These are phyloP conservation scores for Talaromyces sp. DNA, from an alignment of 2,329 filamentous ascomycete genomes.

Conservation along the genomic window DNA sequence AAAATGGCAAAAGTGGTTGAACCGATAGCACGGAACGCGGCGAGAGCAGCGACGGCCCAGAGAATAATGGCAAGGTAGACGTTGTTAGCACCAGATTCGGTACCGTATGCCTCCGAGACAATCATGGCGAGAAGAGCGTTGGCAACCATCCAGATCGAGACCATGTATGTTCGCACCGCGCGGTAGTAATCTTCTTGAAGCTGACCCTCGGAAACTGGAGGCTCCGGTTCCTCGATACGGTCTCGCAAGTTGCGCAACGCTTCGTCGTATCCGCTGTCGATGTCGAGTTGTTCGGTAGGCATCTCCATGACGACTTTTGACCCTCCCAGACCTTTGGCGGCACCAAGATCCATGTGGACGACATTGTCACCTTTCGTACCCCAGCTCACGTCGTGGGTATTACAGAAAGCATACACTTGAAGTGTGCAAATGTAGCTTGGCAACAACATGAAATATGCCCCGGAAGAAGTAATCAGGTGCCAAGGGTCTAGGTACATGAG, in stretches of 20 bases:
- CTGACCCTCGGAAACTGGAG: conserved; percentile 68
- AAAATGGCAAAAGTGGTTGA: conserved; percentile 78
- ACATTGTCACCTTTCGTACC: conserved; percentile 98
- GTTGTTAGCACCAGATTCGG: conserved; percentile 71
- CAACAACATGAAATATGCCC: conserved; percentile 88
- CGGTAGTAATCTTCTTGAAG: conserved; percentile 98
- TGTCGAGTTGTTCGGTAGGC: conserved; percentile 96
- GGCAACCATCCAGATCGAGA: conserved; percentile 86
- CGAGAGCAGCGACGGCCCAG: conserved; percentile 83
- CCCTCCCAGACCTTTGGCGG: conserved; percentile 72
- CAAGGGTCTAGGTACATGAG: conserved; percentile 96
- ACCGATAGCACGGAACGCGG: conserved; percentile 83
- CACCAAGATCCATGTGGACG: conserved; percentile 85
- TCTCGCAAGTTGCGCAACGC: conserved; percentile 94
- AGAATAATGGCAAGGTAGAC: conserved; percentile 90
- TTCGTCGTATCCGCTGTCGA: conserved; percentile 96
- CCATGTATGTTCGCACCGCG: conserved; percentile 96
- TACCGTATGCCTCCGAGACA: conserved; percentile 79
- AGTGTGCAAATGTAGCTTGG: conserved; percentile 95
- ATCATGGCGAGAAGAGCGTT: conserved; percentile 94
- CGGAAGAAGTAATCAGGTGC: conserved; percentile 95
- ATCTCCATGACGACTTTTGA: conserved; percentile 92
- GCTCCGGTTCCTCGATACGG: conserved; percentile 73
- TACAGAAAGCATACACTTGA: conserved; percentile 98
- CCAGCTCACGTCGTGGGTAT: conserved; percentile 98